phyloP scores from a whole-genome alignment of 805 yeast species.

The Kuraishia borneana region DNA sequence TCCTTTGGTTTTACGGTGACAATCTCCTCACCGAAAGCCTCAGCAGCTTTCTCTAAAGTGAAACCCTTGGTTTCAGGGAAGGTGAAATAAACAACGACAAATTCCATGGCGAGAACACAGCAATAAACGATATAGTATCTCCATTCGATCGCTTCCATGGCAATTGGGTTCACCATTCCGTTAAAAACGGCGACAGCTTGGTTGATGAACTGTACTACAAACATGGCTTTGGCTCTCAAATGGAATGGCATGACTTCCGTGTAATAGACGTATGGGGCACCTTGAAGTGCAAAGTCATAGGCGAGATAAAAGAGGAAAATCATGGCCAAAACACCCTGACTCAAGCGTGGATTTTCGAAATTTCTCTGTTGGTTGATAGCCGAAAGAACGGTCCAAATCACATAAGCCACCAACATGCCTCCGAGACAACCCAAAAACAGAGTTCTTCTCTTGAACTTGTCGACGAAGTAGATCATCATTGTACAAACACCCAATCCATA shows the following conservation, averaged over 20 bases:
- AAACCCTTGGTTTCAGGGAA: constrained; percentile 26
- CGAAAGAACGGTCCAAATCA: constrained; percentile 33
- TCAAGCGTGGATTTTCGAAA: constrained; percentile 25
- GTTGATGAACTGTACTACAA: constrained; percentile 7
- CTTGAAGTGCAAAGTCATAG: constrained; percentile 23
- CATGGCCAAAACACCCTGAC: constrained; percentile 38
- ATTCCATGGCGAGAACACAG: constrained; percentile 17
- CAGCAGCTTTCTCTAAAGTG: constrained; percentile 26
- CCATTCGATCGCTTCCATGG: constrained; percentile 25
- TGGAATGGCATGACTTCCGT: constrained; percentile 25
- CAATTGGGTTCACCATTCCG: constrained; percentile 19
- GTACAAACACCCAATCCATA: constrained; percentile 28
- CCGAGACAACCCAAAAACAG: constrained; percentile 22
- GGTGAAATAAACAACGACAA: constrained; percentile 18
- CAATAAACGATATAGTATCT: constrained; percentile 23
- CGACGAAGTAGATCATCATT: constrained; percentile 17
- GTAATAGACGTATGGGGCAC: constrained; percentile 32
- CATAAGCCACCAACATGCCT: constrained; percentile 24
- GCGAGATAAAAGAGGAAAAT: constrained; percentile 23
- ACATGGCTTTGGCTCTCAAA: constrained; percentile 14
- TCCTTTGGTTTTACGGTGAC: too few species aligned
- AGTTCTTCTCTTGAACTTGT: constrained; percentile 23
- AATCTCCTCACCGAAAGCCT: constrained; percentile 23
- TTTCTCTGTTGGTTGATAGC: constrained; percentile 25
- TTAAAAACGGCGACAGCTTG: constrained; percentile 10